Base-by-base conservation (phyloP, 169 alveolate species). In the Hepatocystis sp. region DNA sequence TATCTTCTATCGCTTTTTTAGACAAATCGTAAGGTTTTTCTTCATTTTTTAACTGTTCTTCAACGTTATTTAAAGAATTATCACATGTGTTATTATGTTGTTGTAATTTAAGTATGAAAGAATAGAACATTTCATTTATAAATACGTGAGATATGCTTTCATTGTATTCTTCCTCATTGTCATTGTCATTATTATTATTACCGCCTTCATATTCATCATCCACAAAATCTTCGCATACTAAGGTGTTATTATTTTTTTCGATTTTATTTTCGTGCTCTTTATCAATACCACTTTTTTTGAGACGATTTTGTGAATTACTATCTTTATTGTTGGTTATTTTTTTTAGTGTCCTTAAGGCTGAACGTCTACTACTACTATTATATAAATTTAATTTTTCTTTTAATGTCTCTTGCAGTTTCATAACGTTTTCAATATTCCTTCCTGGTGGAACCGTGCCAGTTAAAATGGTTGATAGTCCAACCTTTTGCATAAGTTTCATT, bases 371-470 rank as follows among this genome's bases (percentile, higher is more conserved):
- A n/a, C n/a, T 76, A 52, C 23, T 46, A 7, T 51, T 65, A 23
- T 36, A 23, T 32, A 81, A 15, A 28, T 64, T 81, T 65, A 81
- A 34, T 17, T 81, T 64, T 2, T 81, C 89, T 28, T 66, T 81
- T 55, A 81, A 81, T 32, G 27, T 81, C 17, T 81, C 89, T 30
- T 64, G 81, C 27, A 81, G 53, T 55, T 64, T 49, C 21, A 81
- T 23, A 32, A 81, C 84, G 30, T 81, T 81, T 81, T 81, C 89
- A 25, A 81, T 51, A 53, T 81, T 81, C 53, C 89, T 11, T 3
- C 89, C 89, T 5, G 89, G 89, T 13, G 89, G 89, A 13, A 81
- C 89, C 0, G 53, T 34, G 2, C 89, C 89, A 30, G 89, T 81
- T 49, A 81, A 30, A 3, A 81, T 81, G 4, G 89, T 39, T 8